Evolutionary conservation across 371 early-diverging fungal species (phyloP).

Genomic region (Mucor piriformis): DNA sequence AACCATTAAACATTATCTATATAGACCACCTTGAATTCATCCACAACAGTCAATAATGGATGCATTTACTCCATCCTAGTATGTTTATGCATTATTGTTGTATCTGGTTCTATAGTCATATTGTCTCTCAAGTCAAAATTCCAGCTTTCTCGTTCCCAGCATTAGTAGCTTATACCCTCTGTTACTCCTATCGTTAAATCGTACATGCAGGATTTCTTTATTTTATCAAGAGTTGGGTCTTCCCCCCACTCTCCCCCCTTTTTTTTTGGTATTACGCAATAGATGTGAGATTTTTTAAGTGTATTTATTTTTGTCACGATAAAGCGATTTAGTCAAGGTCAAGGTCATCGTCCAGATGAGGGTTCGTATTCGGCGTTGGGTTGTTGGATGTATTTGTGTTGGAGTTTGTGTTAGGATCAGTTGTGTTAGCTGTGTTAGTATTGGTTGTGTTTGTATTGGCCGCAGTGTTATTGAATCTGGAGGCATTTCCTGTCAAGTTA

Average conservation of each 20-base stretch:
- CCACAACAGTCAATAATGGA: conserved; percentile 40
- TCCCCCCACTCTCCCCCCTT: too few species aligned
- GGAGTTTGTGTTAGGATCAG: not conserved
- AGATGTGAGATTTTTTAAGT: too few species aligned
- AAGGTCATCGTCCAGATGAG: conserved; percentile 12
- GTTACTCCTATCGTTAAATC: not conserved
- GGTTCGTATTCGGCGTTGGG: not conserved
- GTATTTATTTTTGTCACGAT: too few species aligned
- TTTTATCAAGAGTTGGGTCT: not conserved
- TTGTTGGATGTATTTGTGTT: not conserved
- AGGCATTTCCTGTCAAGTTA: not conserved
- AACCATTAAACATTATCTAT: not conserved
- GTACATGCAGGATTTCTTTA: not conserved
- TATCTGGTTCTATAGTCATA: conserved; percentile 40
- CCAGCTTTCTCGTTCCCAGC: conserved; percentile 7
- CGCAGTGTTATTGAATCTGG: not conserved
- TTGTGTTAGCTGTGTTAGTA: not conserved
- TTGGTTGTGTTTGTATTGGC: not conserved
- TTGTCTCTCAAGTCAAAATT: conserved; percentile 35
- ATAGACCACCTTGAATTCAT: conserved; percentile 56
- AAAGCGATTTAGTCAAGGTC: conserved; percentile 8
- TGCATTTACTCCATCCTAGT: conserved; percentile 56
- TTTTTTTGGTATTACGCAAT: too few species aligned
- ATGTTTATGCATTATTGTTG: conserved; percentile 42
- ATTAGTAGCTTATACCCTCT: conserved; percentile 3